Base-by-base conservation (phyloP, 306 rosid species). In the Vicia sativa region DNA sequence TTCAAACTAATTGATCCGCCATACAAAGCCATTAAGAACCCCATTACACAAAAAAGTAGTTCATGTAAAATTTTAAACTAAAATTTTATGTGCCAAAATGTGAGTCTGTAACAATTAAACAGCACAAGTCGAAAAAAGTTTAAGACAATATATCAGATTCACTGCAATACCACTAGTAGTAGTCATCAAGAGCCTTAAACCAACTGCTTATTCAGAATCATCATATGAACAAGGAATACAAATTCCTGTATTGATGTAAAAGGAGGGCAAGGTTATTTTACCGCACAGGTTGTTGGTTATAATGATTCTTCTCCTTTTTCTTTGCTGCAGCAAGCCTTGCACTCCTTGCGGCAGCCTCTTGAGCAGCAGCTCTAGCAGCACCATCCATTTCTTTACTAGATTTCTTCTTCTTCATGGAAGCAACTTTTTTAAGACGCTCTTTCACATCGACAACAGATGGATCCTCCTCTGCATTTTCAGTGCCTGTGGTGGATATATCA, bases 271-370 rank as follows among this genome's bases (percentile, higher is more conserved):
- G 61, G 44, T 25, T 63, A 54, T 16, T 79, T 77, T 82, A 93
- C 85, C 95, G 92, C 71, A 88, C 79, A 1, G 95, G 99, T 62
- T 90, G 99, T 76, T 93, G 96, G 74, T 90, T 93, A 73, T 90
- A 93, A 80, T 93, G 99, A 77, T 59, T 87, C 87, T 93, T 93
- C 83, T 90, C 97, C 67, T 88, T 93, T 85, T 93, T 93, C 86
- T 93, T 93, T 0, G 96, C 92, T 0, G 96, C 95, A 49, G 92
- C 96, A 42, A 90, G 95, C 78, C 42, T 87, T 54, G 97, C 97
- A 6, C 54, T 78, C 87, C 99, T 86, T 23, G 92, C 95, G 18
- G 89, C 96, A 44, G 97, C 97, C 80, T 93, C 96, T 46, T 85
- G 87, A 52, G 96, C 84, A 26, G 97, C 97, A 74, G 95, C 96